A percentile compares a stretch with the other conserved stretches of the same genome.
These are phyloP conservation scores for Oxytropis ochrocephala DNA, from an alignment of 306 rosid genomes.

Conservation along the genomic window DNA sequence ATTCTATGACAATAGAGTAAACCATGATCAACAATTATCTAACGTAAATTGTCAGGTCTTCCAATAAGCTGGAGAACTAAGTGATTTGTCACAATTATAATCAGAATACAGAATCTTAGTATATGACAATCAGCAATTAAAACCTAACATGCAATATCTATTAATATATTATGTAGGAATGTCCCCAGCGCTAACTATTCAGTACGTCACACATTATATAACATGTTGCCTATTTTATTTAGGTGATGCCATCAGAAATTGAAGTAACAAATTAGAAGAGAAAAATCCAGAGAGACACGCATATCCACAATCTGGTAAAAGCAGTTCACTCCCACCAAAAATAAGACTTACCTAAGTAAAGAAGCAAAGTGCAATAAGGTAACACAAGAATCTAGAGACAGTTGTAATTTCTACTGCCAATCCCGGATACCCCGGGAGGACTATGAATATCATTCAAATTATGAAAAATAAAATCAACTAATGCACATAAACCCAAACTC, in stretches of 20 bases:
- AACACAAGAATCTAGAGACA: neutral
- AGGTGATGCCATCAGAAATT: constrained; percentile 9
- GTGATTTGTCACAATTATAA: neutral
- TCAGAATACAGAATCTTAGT: neutral
- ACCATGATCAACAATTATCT: constrained; percentile 3
- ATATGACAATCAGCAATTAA: neutral
- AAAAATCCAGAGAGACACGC: constrained; percentile 10
- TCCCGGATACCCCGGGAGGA: constrained; percentile 14
- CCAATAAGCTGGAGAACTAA: constrained; percentile 11
- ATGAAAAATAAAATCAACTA: constrained; percentile 9
- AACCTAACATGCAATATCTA: neutral
- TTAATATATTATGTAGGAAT: constrained; percentile 1
- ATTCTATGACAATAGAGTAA: constrained; percentile 8
- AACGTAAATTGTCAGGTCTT: neutral
- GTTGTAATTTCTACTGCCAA: constrained; percentile 19
- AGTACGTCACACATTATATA: neutral
- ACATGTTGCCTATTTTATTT: neutral
- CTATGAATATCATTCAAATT: constrained; percentile 5
- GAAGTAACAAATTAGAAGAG: constrained; percentile 14
- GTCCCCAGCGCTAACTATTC: neutral
- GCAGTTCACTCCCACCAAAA: constrained; percentile 15
- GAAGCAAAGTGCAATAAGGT: constrained; percentile 9
- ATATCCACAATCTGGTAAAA: constrained; percentile 16
- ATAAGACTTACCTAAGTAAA: neutral
- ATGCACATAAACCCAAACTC: constrained; percentile 12